These are phyloP conservation scores for Pythium folliculosum DNA, from an alignment of 352 stramenopile species.

Conservation along the genomic window DNA sequence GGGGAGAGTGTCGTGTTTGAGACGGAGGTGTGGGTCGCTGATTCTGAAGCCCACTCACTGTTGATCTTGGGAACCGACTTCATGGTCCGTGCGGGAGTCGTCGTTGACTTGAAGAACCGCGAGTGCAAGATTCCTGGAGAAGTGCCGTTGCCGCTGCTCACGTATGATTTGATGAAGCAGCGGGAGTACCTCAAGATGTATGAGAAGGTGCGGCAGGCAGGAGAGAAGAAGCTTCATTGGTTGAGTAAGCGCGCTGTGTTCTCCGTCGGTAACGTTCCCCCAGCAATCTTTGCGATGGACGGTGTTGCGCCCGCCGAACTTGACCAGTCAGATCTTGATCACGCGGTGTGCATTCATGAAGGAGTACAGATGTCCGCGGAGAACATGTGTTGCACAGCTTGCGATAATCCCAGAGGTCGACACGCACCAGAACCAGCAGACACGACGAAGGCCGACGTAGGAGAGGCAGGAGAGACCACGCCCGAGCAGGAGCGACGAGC, in stretches of 20 bases:
- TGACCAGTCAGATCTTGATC: conserved; percentile 12
- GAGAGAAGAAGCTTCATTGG: neutral
- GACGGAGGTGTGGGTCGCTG: conserved; percentile 23
- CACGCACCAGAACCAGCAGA: neutral
- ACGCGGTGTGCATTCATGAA: conserved; percentile 20
- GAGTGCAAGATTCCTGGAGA: conserved; percentile 1
- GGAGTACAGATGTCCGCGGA: conserved; percentile 12
- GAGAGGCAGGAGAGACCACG: conserved; percentile 6
- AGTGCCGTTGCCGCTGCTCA: neutral
- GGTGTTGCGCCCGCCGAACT: neutral
- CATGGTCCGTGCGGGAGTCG: conserved; percentile 18
- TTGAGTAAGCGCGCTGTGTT: neutral
- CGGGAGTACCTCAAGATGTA: neutral
- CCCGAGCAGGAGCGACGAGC: conserved; percentile 19
- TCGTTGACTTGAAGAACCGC: conserved; percentile 1
- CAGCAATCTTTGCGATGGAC: conserved; percentile 12
- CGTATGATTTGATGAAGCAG: neutral
- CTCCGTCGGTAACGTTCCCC: conserved; percentile 2
- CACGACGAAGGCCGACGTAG: conserved; percentile 28
- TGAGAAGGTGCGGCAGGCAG: neutral
- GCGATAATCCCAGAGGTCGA: conserved; percentile 27
- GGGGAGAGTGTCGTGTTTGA: conserved; percentile 14
- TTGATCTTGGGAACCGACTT: conserved; percentile 27
- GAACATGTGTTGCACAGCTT: conserved; percentile 18
- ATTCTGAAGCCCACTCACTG: conserved; percentile 24